phyloP scores from a whole-genome alignment of 1,139 yeast species.

The Blastobotrys buckinghamii region DNA sequence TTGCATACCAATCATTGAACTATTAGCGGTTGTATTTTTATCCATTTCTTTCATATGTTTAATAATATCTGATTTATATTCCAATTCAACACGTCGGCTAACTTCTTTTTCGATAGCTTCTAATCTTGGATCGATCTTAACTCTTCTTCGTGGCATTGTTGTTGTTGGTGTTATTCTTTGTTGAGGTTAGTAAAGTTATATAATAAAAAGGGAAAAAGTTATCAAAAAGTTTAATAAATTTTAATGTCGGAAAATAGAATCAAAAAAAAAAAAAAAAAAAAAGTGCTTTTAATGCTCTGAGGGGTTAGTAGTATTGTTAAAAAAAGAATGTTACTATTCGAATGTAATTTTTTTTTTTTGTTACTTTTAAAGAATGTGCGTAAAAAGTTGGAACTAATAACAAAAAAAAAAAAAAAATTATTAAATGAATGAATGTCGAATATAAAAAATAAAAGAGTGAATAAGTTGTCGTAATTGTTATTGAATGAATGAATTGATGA shows the following conservation, averaged over 20 bases:
- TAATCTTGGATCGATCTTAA: constrained; percentile 4
- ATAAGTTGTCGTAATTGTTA: neutral
- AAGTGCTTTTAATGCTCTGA: no score
- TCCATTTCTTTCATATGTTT: constrained; percentile 33
- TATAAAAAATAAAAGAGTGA: neutral
- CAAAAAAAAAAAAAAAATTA: neutral
- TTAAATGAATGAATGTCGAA: neutral
- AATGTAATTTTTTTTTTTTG: neutral
- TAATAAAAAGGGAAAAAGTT: neutral
- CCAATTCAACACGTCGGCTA: constrained; percentile 27
- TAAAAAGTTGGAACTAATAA: neutral
- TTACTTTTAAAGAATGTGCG: neutral
- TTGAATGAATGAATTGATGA: neutral
- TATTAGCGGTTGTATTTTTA: constrained; percentile 29
- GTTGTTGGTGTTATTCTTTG: neutral
- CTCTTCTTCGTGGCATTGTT: neutral
- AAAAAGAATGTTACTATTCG: no score
- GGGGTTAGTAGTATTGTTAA: no score
- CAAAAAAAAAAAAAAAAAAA: no score
- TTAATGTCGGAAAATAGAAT: no score
- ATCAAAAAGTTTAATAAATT: no score
- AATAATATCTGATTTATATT: constrained; percentile 33
- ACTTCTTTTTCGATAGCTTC: constrained; percentile 16
- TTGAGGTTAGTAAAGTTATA: neutral
- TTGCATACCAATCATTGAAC: constrained; percentile 77